Conservation (phyloP, 495 filamentous ascomycete species). For the Chaetomium fimeti region DNA sequence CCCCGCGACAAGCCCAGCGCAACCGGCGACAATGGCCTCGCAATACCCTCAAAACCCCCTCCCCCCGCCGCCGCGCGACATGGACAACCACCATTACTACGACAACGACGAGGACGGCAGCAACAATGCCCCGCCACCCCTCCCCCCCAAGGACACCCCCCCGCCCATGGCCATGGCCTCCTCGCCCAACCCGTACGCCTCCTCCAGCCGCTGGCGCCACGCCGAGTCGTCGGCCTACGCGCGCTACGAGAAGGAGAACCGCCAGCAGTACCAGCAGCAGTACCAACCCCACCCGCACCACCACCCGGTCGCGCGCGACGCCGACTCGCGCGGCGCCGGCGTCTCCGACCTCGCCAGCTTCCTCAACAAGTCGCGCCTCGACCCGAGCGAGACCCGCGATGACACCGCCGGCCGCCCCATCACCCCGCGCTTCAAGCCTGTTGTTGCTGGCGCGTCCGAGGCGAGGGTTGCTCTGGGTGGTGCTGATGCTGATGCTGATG, state of each 20-base stretch:
- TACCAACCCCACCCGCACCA: conserved; percentile 28
- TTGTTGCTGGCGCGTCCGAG: conserved; percentile 41
- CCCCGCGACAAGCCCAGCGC: background rate
- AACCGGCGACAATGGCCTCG: background rate
- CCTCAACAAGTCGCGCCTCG: conserved; percentile 49
- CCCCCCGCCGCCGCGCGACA: too few relatives aligned
- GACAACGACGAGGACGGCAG: background rate
- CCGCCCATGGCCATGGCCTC: background rate
- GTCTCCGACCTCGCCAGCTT: conserved; percentile 51
- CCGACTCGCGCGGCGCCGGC: conserved; percentile 36
- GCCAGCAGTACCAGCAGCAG: conserved; percentile 30
- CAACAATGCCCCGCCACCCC: too few relatives aligned
- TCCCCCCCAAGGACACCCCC: background rate
- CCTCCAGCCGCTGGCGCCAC: conserved; percentile 50
- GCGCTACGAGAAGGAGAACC: conserved; percentile 19
- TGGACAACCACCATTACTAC: background rate
- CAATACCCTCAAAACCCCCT: background rate
- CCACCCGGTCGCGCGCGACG: conserved; percentile 40
- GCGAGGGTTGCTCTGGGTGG: conserved; percentile 22
- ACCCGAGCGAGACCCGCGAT: conserved; percentile 29
- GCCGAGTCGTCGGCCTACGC: conserved; percentile 52
- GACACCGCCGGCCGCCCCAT: conserved; percentile 7
- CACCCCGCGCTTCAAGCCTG: conserved; percentile 42
- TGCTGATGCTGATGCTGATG: background rate
- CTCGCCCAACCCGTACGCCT: conserved; percentile 52